Evolutionary conservation across 2,329 filamentous ascomycete species (phyloP).

Genomic region (Pseudofabraea citricarpa): DNA sequence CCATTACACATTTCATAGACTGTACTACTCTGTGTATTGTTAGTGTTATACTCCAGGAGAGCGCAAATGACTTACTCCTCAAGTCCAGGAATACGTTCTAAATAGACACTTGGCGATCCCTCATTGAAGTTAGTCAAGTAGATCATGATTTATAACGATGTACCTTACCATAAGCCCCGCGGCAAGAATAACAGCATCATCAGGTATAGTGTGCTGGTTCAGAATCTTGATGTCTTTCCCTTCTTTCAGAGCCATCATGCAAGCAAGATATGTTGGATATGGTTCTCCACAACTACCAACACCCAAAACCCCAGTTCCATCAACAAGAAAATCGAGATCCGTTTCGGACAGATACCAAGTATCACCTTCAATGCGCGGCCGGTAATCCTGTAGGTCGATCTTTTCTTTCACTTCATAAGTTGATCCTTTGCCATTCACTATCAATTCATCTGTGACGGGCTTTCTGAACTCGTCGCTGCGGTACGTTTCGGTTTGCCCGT

Average conservation of each 20-base stretch:
- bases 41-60: slow-evolving; percentile 2
- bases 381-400: slow-evolving; percentile 22
- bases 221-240: slow-evolving; percentile 20
- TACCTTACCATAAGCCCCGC: slow-evolving; percentile 25
- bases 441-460: background rate
- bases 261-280: slow-evolving; percentile 40
- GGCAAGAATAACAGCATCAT: slow-evolving; percentile 21
- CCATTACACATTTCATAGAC: slow-evolving; percentile 21
- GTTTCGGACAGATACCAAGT: slow-evolving; percentile 54
- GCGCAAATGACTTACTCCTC: slow-evolving; percentile 16
- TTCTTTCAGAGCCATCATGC: slow-evolving; percentile 24
- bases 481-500: slow-evolving; percentile 2
- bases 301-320: slow-evolving; percentile 56
- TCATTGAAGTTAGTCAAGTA: too few species aligned
- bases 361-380: slow-evolving; percentile 43
- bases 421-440: slow-evolving; percentile 15
- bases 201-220: slow-evolving; percentile 23
- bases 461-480: slow-evolving; percentile 1
- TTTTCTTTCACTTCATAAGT: slow-evolving; percentile 19
- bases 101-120: slow-evolving; percentile 25
- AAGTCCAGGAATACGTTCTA: slow-evolving; percentile 25
- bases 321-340: slow-evolving; percentile 51
- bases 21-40: slow-evolving; percentile 18
- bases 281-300: slow-evolving; percentile 53
- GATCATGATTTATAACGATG: too few species aligned